Evolutionary conservation across 2,329 filamentous ascomycete species (phyloP).

Genomic region (Fusarium miscanthi): DNA sequence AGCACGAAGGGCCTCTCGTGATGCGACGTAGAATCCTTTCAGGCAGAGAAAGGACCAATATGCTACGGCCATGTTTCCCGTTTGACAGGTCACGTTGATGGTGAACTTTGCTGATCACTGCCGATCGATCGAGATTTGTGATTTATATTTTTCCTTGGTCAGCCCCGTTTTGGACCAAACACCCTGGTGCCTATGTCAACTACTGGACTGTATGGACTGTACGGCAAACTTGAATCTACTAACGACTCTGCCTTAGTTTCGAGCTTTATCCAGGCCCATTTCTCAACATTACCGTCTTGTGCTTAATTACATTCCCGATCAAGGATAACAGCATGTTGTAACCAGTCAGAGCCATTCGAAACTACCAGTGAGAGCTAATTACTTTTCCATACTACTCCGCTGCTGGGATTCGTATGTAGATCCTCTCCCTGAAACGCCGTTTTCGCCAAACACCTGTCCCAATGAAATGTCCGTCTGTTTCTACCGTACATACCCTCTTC

Average conservation of each 20-base stretch:
- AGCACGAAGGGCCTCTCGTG: slow-evolving; percentile 27
- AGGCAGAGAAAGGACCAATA: slow-evolving; percentile 17
- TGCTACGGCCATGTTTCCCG: slow-evolving; percentile 13
- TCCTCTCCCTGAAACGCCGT: slow-evolving; percentile 38
- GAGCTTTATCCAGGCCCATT: slow-evolving; percentile 14
- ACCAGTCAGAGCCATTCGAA: slow-evolving; percentile 4
- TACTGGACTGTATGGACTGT: not conserved
- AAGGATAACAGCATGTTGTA: not conserved
- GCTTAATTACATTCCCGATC: slow-evolving; percentile 12
- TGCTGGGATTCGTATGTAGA: slow-evolving; percentile 2
- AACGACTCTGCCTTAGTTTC: not conserved
- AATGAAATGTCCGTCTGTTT: not conserved
- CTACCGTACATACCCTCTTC: not conserved
- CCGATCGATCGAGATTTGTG: slow-evolving; percentile 42
- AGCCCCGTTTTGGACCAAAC: slow-evolving; percentile 8
- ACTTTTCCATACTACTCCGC: slow-evolving; percentile 15
- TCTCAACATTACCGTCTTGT: not conserved
- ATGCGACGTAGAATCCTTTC: slow-evolving; percentile 13
- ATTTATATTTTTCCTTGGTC: slow-evolving; percentile 5
- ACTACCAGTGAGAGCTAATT: slow-evolving; percentile 9
- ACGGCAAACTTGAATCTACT: not conserved
- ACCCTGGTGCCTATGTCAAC: slow-evolving; percentile 4
- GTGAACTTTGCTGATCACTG: slow-evolving; percentile 27
- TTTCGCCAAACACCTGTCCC: slow-evolving; percentile 32
- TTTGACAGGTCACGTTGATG: slow-evolving; percentile 34